Evolutionary conservation across 352 stramenopile species (phyloP).

Genomic region (Elongisporangium anandrum): DNA sequence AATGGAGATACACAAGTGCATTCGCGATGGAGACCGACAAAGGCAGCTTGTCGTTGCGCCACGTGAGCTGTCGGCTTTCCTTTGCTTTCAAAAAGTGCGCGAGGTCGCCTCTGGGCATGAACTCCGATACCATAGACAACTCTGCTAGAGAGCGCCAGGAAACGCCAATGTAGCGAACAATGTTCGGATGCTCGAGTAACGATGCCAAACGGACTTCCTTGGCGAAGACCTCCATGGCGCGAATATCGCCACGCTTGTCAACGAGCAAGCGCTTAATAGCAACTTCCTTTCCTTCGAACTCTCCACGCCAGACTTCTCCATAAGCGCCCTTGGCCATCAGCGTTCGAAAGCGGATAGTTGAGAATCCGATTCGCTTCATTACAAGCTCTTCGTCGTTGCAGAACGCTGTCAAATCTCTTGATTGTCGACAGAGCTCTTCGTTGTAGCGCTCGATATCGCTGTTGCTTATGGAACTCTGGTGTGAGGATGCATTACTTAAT

Average conservation of each 20-base stretch:
- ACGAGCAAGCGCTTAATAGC: constrained; percentile 60
- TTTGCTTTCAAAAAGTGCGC: constrained; percentile 40
- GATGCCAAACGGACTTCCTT: constrained; percentile 49
- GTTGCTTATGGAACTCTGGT: constrained; percentile 1
- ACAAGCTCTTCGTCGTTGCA: constrained; percentile 38
- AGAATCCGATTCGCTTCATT: constrained; percentile 39
- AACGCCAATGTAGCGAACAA: constrained; percentile 60
- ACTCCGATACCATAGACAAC: constrained; percentile 58
- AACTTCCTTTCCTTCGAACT: constrained; percentile 31
- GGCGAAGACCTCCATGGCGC: constrained; percentile 40
- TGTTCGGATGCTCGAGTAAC: constrained; percentile 51
- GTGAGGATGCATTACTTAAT: neutral
- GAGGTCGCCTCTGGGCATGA: constrained; percentile 54
- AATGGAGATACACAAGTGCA: constrained; percentile 64
- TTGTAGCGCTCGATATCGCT: constrained; percentile 7
- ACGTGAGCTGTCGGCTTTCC: constrained; percentile 24
- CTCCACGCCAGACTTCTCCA: constrained; percentile 58
- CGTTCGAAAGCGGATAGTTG: constrained; percentile 29
- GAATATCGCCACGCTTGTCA: constrained; percentile 36
- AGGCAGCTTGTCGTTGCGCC: constrained; percentile 43
- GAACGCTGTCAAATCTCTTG: constrained; percentile 31
- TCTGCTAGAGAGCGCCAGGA: constrained; percentile 51
- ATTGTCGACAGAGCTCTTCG: constrained; percentile 8
- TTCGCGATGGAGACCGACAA: constrained; percentile 58
- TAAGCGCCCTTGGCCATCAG: constrained; percentile 42